Conservation (phyloP, 805 yeast species). For the Metschnikowia matae region DNA sequence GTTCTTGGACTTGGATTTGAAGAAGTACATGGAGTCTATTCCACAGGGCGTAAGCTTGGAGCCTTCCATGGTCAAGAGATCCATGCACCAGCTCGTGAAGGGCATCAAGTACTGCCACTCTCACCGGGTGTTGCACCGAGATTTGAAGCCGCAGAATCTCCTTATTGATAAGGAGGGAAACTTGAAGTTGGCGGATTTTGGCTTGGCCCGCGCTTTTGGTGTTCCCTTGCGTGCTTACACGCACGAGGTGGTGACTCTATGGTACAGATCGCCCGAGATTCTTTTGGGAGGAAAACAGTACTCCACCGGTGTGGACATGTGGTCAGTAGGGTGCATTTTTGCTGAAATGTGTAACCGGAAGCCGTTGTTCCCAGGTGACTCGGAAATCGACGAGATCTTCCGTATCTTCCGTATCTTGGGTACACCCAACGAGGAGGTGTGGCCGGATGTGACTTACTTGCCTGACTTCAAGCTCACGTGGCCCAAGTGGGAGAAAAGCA, state of each 20-base stretch:
- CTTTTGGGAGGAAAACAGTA: slow-evolving; percentile 94
- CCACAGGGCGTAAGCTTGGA: slow-evolving; percentile 91
- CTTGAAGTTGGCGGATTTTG: slow-evolving; percentile 67
- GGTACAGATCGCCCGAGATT: slow-evolving; percentile 98
- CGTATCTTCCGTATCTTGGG: slow-evolving; percentile 89
- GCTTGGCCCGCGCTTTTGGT: slow-evolving; percentile 95
- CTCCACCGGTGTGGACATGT: slow-evolving; percentile 97
- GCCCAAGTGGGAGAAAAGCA: slow-evolving; percentile 83
- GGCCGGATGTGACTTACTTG: slow-evolving; percentile 91
- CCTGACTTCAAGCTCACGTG: slow-evolving; percentile 93
- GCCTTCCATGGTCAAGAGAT: slow-evolving; percentile 83
- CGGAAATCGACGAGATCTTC: slow-evolving; percentile 95
- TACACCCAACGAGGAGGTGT: slow-evolving; percentile 85
- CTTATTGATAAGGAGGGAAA: slow-evolving; percentile 94
- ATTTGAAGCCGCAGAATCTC: slow-evolving; percentile 93
- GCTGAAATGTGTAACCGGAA: slow-evolving; percentile 97
- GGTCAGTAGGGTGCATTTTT: slow-evolving; percentile 97
- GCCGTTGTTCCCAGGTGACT: slow-evolving; percentile 95
- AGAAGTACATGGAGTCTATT: slow-evolving; percentile 93
- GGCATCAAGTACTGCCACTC: slow-evolving; percentile 94
- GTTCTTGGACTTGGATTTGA: slow-evolving; percentile 88
- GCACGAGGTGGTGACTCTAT: slow-evolving; percentile 94
- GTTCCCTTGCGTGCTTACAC: slow-evolving; percentile 96
- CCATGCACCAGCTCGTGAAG: slow-evolving; percentile 85
- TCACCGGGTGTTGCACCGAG: slow-evolving; percentile 91